A percentile compares a stretch with the other conserved stretches of the same genome.
Evolutionary conservation across 2,329 filamentous ascomycete species (phyloP).

Genomic region (Xylaria sp.): DNA sequence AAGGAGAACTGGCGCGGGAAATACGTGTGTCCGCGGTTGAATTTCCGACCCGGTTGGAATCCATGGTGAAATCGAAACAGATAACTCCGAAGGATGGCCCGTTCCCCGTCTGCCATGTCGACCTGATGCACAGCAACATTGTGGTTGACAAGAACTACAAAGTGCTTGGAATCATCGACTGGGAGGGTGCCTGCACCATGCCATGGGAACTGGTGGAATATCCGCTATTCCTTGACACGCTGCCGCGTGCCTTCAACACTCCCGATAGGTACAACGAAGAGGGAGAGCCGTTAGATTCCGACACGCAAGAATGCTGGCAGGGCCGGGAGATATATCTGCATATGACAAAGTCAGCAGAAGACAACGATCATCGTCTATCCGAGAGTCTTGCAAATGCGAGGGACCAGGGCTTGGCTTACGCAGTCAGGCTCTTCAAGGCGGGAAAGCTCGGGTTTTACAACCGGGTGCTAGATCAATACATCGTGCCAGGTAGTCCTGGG

Average conservation of each 20-base stretch:
- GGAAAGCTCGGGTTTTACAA: no score
- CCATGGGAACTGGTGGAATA: constrained; percentile 31
- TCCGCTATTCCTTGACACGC: constrained; percentile 24
- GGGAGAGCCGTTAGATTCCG: constrained; percentile 2
- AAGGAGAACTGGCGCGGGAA: constrained; percentile 14
- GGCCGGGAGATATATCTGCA: no score
- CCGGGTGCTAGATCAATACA: no score
- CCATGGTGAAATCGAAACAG: no score
- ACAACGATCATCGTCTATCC: no score
- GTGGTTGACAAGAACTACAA: constrained; percentile 33
- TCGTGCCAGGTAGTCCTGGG: no score
- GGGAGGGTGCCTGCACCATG: constrained; percentile 34
- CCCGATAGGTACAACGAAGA: constrained; percentile 12
- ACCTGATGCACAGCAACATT: constrained; percentile 39
- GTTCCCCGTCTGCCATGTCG: constrained; percentile 37
- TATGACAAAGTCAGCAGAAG: no score
- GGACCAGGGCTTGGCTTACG: no score
- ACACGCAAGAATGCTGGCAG: constrained; percentile 8
- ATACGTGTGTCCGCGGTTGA: constrained; percentile 16
- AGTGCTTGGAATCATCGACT: constrained; percentile 37
- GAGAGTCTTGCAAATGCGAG: no score
- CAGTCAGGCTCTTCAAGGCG: no score
- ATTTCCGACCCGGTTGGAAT: constrained; percentile 9
- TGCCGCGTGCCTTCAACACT: constrained; percentile 16
- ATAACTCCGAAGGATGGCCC: constrained; percentile 31